Evolutionary conservation across 1,284 basidiomycete species (phyloP).

Genomic region (Vanrija sp.): DNA sequence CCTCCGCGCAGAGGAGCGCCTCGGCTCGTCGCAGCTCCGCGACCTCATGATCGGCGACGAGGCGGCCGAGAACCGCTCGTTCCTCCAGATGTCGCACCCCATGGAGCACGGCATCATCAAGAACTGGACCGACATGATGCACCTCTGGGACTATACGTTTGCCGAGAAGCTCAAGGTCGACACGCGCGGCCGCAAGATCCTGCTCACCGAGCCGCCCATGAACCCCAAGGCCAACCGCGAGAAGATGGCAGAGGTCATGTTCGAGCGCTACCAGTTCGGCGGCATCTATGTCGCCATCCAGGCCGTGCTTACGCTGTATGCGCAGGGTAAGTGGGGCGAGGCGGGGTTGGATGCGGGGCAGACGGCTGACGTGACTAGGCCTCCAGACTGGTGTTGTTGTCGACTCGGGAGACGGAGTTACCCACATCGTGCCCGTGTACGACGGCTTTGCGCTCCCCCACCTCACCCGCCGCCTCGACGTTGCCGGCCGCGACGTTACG

Average conservation of each 20-base stretch:
- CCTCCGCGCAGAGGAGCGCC: slow-evolving; percentile 92
- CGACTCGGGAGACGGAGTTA: slow-evolving; percentile 98
- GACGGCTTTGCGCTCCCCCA: slow-evolving; percentile 95
- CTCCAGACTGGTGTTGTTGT: slow-evolving; percentile 97
- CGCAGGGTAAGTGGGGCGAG: slow-evolving; percentile 68
- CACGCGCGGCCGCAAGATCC: slow-evolving; percentile 79
- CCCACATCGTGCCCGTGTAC: slow-evolving; percentile 97
- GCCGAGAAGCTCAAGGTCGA: slow-evolving; percentile 90
- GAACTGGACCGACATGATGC: slow-evolving; percentile 99
- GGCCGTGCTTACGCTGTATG: slow-evolving; percentile 95
- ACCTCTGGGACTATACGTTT: slow-evolving; percentile 98
- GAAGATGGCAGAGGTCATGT: slow-evolving; percentile 97
- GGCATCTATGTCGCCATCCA: slow-evolving; percentile 98
- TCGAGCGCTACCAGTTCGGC: slow-evolving; percentile 95
- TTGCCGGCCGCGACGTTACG: slow-evolving; percentile 96
- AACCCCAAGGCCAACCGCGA: slow-evolving; percentile 92
- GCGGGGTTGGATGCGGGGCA: too few species aligned
- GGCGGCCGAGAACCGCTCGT: slow-evolving; percentile 88
- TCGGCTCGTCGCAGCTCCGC: slow-evolving; percentile 75
- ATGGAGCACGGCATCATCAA: slow-evolving; percentile 99
- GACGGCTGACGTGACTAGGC: slow-evolving; percentile 55
- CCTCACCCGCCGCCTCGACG: slow-evolving; percentile 87
- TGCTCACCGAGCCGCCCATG: slow-evolving; percentile 99
- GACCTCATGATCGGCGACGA: slow-evolving; percentile 99
- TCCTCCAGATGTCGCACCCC: slow-evolving; percentile 92